These are phyloP conservation scores for Helicocarpus griseus DNA, from an alignment of 2,329 filamentous ascomycete species.

Conservation along the genomic window DNA sequence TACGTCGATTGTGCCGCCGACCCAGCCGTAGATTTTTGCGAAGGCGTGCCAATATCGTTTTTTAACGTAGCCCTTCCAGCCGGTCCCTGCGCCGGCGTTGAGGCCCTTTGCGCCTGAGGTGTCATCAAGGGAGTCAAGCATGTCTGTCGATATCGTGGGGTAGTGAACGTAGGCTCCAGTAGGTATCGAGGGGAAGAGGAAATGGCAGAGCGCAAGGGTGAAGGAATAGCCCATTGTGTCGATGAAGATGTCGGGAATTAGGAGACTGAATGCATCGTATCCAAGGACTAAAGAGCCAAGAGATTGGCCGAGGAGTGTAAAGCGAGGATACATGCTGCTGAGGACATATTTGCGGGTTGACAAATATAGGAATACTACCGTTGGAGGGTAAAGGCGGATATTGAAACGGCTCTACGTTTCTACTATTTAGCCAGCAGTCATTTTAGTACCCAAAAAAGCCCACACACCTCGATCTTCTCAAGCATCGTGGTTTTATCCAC, in stretches of 20 bases:
- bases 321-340: constrained; percentile 76
- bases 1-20: constrained; percentile 75
- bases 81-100: constrained; percentile 73
- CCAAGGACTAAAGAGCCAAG: constrained; percentile 78
- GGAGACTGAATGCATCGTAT: constrained; percentile 84
- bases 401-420: constrained; percentile 69
- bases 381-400: constrained; percentile 74
- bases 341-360: constrained; percentile 80
- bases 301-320: constrained; percentile 90
- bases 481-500: constrained; percentile 73
- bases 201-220: constrained; percentile 68
- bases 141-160: constrained; percentile 95
- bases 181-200: constrained; percentile 69
- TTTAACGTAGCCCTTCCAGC: constrained; percentile 62
- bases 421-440: constrained; percentile 3
- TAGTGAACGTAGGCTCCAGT: constrained; percentile 96
- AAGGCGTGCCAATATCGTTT: constrained; percentile 79
- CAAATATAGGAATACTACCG: constrained; percentile 81
- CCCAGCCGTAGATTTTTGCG: constrained; percentile 68
- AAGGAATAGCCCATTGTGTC: constrained; percentile 99
- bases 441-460: background rate
- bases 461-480: constrained; percentile 56
- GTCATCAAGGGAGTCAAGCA: constrained; percentile 75
- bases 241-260: constrained; percentile 87
- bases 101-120: constrained; percentile 57